Evolutionary conservation across 2,329 filamentous ascomycete species (phyloP).

Genomic region (Bipolaris cookei): DNA sequence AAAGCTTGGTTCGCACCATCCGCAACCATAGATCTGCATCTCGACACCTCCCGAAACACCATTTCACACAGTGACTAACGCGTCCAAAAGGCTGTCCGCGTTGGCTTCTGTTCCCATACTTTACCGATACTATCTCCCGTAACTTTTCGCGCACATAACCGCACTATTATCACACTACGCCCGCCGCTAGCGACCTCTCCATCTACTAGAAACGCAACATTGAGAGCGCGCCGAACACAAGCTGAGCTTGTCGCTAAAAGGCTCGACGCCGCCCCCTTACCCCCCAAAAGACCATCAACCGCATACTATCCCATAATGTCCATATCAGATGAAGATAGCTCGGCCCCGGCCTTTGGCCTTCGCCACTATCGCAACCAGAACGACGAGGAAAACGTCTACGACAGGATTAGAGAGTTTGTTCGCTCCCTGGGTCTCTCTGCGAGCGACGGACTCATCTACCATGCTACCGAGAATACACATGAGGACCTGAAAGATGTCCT

Average conservation of each 20-base stretch:
- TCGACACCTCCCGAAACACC: neutral
- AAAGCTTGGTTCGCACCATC: slow-evolving; percentile 9
- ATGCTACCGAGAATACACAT: slow-evolving; percentile 38
- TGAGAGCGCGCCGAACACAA: slow-evolving; percentile 4
- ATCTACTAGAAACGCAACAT: neutral
- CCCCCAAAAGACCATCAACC: neutral
- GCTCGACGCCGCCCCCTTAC: neutral
- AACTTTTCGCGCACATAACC: neutral
- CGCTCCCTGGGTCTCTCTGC: slow-evolving; percentile 29
- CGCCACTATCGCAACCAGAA: slow-evolving; percentile 9
- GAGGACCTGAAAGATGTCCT: slow-evolving; percentile 37
- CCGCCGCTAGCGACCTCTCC: neutral
- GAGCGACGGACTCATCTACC: slow-evolving; percentile 33
- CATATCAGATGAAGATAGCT: slow-evolving; percentile 11
- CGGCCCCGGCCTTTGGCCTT: slow-evolving; percentile 8
- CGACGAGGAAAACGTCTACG: slow-evolving; percentile 20
- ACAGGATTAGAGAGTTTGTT: slow-evolving; percentile 32
- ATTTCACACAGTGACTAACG: slow-evolving; percentile 13
- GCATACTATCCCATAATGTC: slow-evolving; percentile 18
- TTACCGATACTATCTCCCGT: slow-evolving; percentile 4
- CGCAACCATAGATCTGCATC: slow-evolving; percentile 3
- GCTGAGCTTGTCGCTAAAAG: slow-evolving; percentile 1
- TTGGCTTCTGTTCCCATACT: slow-evolving; percentile 26
- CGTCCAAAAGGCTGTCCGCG: slow-evolving; percentile 19
- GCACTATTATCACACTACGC: neutral